These are phyloP conservation scores for Wickerhamomyces silvicola DNA, from an alignment of 805 yeast species.

Conservation along the genomic window DNA sequence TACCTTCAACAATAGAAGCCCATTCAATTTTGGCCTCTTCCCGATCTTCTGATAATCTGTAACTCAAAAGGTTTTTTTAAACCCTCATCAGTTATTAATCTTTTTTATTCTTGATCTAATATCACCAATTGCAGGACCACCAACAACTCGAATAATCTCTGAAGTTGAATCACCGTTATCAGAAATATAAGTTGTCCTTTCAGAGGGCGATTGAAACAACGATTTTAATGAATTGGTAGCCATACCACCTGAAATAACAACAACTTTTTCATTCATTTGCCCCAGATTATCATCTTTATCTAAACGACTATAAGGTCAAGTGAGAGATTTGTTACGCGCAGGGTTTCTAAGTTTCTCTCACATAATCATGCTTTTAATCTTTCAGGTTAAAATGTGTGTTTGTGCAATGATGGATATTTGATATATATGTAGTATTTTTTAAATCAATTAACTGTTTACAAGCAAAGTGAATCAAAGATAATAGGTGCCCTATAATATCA, in stretches of 20 bases:
- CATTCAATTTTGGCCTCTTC: conserved; percentile 62
- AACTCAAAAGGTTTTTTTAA: conserved; percentile 33
- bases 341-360: no score
- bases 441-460: no score
- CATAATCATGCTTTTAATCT: no score
- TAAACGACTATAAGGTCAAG: no score
- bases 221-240: conserved; percentile 78
- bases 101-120: conserved; percentile 72
- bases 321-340: no score
- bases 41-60: conserved; percentile 44
- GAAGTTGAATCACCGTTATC: conserved; percentile 96
- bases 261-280: conserved; percentile 9
- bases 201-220: conserved; percentile 40
- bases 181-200: conserved; percentile 55
- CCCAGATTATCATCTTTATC: no score
- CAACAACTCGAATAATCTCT: conserved; percentile 76
- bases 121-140: conserved; percentile 96
- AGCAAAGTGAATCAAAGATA: no score
- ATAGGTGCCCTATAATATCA: no score
- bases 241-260: conserved; percentile 69
- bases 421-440: no score
- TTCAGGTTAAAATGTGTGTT: no score
- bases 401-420: no score
- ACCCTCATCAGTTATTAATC: conserved; percentile 55
- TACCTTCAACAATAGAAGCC: conserved; percentile 73